Conservation (phyloP, 169 alveolate species). For the Theileria equi region DNA sequence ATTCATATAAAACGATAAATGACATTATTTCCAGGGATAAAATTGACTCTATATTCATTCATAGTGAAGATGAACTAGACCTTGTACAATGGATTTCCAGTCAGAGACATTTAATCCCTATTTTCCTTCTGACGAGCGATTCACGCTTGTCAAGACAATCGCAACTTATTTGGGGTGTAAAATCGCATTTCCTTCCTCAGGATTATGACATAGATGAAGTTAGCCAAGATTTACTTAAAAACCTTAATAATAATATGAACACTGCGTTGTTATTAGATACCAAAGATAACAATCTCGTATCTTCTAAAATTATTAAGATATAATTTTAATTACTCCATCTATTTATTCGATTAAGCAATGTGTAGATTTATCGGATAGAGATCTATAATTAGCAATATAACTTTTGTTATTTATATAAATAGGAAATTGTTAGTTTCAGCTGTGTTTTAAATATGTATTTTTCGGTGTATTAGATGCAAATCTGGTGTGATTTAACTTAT, state of each 20-base stretch:
- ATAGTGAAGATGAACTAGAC: constrained; percentile 62
- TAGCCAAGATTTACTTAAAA: constrained; percentile 13
- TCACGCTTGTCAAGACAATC: constrained; percentile 61
- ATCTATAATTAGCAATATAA: neutral
- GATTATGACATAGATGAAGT: constrained; percentile 23
- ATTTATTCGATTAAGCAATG: neutral
- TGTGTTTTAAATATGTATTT: neutral
- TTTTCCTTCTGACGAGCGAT: constrained; percentile 64
- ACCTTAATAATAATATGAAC: neutral
- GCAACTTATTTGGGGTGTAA: constrained; percentile 75
- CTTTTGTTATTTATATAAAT: neutral
- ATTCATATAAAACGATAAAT: constrained; percentile 6
- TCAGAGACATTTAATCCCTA: constrained; percentile 65
- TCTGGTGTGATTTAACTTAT: neutral
- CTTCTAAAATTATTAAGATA: constrained; percentile 14
- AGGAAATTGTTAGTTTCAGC: neutral
- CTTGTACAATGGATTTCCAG: constrained; percentile 71
- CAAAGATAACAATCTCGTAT: constrained; percentile 16
- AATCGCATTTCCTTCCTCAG: constrained; percentile 60
- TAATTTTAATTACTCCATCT: neutral
- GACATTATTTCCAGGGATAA: constrained; percentile 15
- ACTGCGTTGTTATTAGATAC: constrained; percentile 28
- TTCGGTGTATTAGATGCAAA: neutral
- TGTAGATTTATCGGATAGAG: neutral
- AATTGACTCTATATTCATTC: constrained; percentile 56